phyloP scores from a whole-genome alignment of 2,329 filamentous ascomycete genomes.

The Rhynchosporium agropyri region DNA sequence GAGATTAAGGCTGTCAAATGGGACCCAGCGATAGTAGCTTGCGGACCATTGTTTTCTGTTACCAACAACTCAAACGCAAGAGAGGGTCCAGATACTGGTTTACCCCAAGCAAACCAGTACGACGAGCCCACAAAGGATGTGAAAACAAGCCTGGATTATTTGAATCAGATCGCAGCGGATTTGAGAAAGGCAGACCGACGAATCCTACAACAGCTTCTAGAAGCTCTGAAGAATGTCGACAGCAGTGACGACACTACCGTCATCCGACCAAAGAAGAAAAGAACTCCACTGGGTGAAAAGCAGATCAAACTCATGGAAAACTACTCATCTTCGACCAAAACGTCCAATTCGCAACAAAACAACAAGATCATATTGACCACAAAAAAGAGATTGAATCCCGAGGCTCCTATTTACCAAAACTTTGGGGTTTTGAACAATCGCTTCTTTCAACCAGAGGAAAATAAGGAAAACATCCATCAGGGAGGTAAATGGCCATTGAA shows the following conservation, averaged over 20 bases:
- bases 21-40: constrained; percentile 34
- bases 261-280: constrained; percentile 1
- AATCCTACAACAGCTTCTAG: constrained; percentile 30
- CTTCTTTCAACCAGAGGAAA: constrained; percentile 12
- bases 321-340: not conserved
- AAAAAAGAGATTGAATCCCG: constrained; percentile 31
- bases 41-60: constrained; percentile 21
- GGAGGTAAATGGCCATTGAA: constrained; percentile 14
- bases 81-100: not conserved
- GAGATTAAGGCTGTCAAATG: constrained; percentile 33
- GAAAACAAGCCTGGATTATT: constrained; percentile 18
- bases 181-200: constrained; percentile 28
- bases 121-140: constrained; percentile 9
- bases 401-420: constrained; percentile 27
- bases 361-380: not conserved
- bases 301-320: not conserved
- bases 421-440: constrained; percentile 10
- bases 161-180: constrained; percentile 19
- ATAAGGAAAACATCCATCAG: constrained; percentile 15
- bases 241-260: constrained; percentile 25
- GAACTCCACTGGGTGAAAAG: constrained; percentile 5
- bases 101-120: not conserved
- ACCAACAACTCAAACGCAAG: constrained; percentile 1
- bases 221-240: constrained; percentile 29
- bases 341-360: not conserved